Evolutionary conservation across 139 green algal species (phyloP).

Genomic region (Chloropicon primus): DNA sequence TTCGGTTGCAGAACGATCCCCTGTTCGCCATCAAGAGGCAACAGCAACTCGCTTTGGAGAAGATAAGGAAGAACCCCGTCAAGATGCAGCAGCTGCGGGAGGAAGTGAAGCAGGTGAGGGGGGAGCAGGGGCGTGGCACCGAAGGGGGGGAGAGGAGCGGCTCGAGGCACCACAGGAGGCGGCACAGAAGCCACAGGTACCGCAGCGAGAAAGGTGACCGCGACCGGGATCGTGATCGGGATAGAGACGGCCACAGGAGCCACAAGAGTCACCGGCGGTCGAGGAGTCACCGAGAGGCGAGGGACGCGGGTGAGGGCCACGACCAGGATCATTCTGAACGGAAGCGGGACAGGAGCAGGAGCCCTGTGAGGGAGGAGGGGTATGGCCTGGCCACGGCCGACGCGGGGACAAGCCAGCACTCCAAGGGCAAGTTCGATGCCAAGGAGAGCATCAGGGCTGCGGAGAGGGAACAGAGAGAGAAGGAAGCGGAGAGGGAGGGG

Average conservation of each 20-base stretch:
- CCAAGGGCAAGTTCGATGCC: not conserved
- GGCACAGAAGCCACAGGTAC: not conserved
- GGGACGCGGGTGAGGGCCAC: no score
- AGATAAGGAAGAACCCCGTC: constrained; percentile 48
- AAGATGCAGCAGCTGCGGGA: constrained; percentile 48
- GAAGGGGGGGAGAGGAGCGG: not conserved
- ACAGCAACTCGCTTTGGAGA: constrained; percentile 41
- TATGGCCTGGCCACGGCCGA: not conserved
- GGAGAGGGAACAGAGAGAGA: not conserved
- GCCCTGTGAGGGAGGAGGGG: not conserved
- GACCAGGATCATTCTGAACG: no score
- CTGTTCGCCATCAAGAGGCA: constrained; percentile 71
- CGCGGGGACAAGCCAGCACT: not conserved
- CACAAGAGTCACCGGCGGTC: not conserved
- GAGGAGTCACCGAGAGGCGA: not conserved
- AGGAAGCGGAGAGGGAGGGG: not conserved
- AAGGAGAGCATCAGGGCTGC: not conserved
- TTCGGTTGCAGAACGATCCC: constrained; percentile 76
- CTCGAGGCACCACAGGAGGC: not conserved
- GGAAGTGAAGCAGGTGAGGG: not conserved
- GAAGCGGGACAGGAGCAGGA: not conserved
- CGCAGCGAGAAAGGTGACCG: not conserved
- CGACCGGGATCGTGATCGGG: not conserved
- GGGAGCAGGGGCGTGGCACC: not conserved
- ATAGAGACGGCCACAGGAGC: no score